Evolutionary conservation across 371 early-diverging fungal genomes (phyloP), one percentile per base, ranked within the genome.

Genomic region (Zychaea mexicana): DNA sequence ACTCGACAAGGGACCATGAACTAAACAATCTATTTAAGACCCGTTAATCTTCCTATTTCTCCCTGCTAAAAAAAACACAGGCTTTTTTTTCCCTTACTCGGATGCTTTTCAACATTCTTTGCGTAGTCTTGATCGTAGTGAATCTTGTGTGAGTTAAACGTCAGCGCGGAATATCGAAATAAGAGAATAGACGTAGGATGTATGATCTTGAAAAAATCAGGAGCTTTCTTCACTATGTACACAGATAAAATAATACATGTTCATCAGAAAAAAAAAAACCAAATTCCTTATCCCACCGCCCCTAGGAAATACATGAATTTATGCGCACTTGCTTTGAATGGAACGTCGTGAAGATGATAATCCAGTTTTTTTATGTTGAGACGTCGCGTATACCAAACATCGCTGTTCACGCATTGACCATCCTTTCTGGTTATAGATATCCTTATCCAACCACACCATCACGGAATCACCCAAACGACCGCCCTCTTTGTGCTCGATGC

Each of bases 121-220:
- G 90, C 85, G 61, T 94, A 93, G 2, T 66, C 61, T n/a, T 81
- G 77, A 68, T 95, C 92, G 71, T 90, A 95, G 71, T 95, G 95
- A 52, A 95, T 93, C 45, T 82, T 82, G 68, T 95, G 94, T 53
- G 87, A 85, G 69, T 94, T 94, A 76, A 89, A 95, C 1, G 92
- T 91, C 69, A 94, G 60, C 22, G 95, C 94, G 24, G 93, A 93
- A 72, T 90, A 95, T 30, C 93, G 78, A 74, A 95, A 95, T 30
- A 94, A 76, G 22, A 85, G 74, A 31, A 93, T 81, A 8, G 89
- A 71, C 3, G 85, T 84, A 8, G 94, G 93, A 2, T 57, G 67
- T 19, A 92, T 58, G 0, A 55, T 65, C 45, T 71, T 67, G 6
- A 76, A 64, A 69, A 92, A 88, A 26, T 90, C 88, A 1, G 91